Evolutionary conservation across 2,329 filamentous ascomycete species (phyloP).

Genomic region (Aspergillus hiratsukae): DNA sequence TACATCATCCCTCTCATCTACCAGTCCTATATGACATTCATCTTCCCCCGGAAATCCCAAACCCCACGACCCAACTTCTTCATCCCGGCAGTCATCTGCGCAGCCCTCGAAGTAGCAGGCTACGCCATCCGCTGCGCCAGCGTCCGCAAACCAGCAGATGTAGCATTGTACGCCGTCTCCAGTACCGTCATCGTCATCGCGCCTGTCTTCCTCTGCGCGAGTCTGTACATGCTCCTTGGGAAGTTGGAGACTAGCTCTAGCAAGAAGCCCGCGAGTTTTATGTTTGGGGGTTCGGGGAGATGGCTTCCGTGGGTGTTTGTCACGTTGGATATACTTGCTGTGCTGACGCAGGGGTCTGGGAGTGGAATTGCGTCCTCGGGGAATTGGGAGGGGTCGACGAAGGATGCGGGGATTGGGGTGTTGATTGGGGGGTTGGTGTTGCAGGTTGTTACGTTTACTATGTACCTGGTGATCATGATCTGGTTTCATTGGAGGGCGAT

Average conservation of each 20-base stretch:
- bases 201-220: slow-evolving; percentile 48
- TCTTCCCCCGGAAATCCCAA: slow-evolving; percentile 38
- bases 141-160: slow-evolving; percentile 29
- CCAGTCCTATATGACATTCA: slow-evolving; percentile 40
- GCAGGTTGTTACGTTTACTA: slow-evolving; percentile 39
- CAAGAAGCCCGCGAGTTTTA: slow-evolving; percentile 31
- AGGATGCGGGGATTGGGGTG: slow-evolving; percentile 38
- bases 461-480: slow-evolving; percentile 40
- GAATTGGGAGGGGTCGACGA: slow-evolving; percentile 41
- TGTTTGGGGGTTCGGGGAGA: slow-evolving; percentile 31
- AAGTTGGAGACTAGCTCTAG: slow-evolving; percentile 34
- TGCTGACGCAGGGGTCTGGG: slow-evolving; percentile 44
- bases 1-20: slow-evolving; percentile 38
- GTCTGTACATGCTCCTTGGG: slow-evolving; percentile 51
- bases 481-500: slow-evolving; percentile 36
- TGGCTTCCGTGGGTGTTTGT: slow-evolving; percentile 47
- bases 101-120: slow-evolving; percentile 40
- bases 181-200: slow-evolving; percentile 46
- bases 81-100: slow-evolving; percentile 41
- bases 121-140: slow-evolving; percentile 40
- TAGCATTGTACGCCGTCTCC: slow-evolving; percentile 39
- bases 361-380: slow-evolving; percentile 41
- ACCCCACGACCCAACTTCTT: slow-evolving; percentile 34
- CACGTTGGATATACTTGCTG: slow-evolving; percentile 42
- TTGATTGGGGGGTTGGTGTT: slow-evolving; percentile 42